Evolutionary conservation across 1,284 basidiomycete genomes (phyloP), one percentile per base, ranked within the genome.

Genomic region (Jaminaea rosea): DNA sequence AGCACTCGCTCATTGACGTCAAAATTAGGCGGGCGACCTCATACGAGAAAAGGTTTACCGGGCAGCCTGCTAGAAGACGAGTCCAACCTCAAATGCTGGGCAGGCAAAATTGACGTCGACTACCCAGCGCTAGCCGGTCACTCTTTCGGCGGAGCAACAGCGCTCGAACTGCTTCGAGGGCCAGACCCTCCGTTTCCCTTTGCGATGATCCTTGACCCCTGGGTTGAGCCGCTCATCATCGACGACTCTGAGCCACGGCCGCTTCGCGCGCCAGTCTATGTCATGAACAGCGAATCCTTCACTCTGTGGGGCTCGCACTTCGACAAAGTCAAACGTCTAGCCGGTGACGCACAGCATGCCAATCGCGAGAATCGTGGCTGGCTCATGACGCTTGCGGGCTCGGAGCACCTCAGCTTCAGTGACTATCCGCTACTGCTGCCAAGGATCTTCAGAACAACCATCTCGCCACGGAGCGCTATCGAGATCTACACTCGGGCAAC

Each of bases 131-230:
- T 70, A 3, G 50, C 55, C 19, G 66, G 74, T 0, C 74, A 75
- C 42, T 66, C 60, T 2, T 75, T 75, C 29, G 74, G 74, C 6
- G 73, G 72, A 9, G 62, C 64, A 6, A 68, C 67, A 7, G 50
- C 67, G 44, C 2, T 49, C 1, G 54, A 55, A n/a, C 21, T 31
- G 11, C 27, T 51, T 15, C 36, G 49, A 9, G 21, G 17, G 3
- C 9, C 21, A 3, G 15, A 32, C 17, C n/a, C 52, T n/a, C 32
- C 32, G 3, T 54, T 54, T 17, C 36, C 39, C 8, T 26, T 28
- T 27, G 47, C 34, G 5, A 5, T 54, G 17, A 34, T 36, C 10
- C 39, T 54, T 23, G 52, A 54, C 31, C 52, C 52, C 27, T 54
- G 52, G 52, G 23, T 67, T 10, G 64, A 67, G 31, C 56, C 62